A percentile compares a stretch with the other conserved stretches of the same genome.
Conservation (phyloP, 306 rosid genomes). For the Quercus agrifolia region DNA sequence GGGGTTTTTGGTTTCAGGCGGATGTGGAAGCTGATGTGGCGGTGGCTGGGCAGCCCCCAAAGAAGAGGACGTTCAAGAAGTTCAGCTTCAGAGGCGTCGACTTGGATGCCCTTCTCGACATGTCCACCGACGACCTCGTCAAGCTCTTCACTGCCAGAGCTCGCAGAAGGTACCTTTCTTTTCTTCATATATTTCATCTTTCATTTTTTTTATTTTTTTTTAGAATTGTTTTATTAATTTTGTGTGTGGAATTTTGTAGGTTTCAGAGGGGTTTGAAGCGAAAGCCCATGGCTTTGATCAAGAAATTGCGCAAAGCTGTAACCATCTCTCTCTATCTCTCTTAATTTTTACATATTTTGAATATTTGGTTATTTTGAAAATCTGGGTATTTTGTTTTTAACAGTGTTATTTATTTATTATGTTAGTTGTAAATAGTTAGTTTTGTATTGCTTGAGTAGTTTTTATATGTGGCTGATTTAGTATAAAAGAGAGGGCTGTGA, state of each 20-base stretch:
- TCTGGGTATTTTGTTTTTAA: background rate
- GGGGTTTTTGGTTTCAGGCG: slow-evolving; percentile 46
- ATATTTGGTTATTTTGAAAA: background rate
- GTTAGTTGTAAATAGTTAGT: no score
- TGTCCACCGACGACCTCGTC: slow-evolving; percentile 84
- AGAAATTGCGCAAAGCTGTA: slow-evolving; percentile 56
- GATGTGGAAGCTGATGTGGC: slow-evolving; percentile 67
- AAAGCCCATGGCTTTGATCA: slow-evolving; percentile 58
- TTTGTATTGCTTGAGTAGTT: no score
- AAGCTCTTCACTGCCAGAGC: slow-evolving; percentile 84
- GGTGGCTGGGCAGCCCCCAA: slow-evolving; percentile 43
- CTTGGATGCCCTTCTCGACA: slow-evolving; percentile 83
- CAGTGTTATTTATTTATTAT: no score
- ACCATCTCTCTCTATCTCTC: background rate
- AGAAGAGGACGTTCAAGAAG: slow-evolving; percentile 94
- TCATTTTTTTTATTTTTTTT: no score
- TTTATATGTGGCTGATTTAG: no score
- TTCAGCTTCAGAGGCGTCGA: slow-evolving; percentile 90
- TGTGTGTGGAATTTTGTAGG: slow-evolving; percentile 9
- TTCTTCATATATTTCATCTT: no score
- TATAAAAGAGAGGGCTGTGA: no score
- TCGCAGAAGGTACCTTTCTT: slow-evolving; percentile 55
- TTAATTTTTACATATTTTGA: background rate
- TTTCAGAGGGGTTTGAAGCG: slow-evolving; percentile 54
- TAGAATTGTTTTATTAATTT: no score